These are phyloP conservation scores for Mucor mucedo DNA, from an alignment of 371 early-diverging fungal genomes.

Conservation along the genomic window DNA sequence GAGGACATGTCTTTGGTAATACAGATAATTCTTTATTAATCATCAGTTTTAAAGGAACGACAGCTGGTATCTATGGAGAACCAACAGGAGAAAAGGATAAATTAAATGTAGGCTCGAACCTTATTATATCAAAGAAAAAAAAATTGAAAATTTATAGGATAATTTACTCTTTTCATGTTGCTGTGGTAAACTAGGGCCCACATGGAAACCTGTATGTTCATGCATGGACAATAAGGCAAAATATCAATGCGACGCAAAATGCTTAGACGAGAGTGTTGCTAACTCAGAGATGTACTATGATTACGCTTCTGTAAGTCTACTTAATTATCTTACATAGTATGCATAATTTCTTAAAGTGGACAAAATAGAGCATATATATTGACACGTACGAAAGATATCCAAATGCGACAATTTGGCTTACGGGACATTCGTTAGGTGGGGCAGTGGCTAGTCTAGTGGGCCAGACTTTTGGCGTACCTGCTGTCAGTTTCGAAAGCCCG, in stretches of 20 bases:
- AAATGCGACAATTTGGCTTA: slow-evolving; percentile 77
- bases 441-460: slow-evolving; percentile 82
- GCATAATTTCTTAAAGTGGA: too few relatives aligned
- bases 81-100: slow-evolving; percentile 83
- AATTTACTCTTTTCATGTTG: slow-evolving; percentile 97
- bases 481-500: slow-evolving; percentile 86
- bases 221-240: slow-evolving; percentile 64
- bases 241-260: slow-evolving; percentile 67
- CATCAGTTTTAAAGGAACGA: slow-evolving; percentile 91
- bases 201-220: slow-evolving; percentile 86
- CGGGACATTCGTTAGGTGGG: slow-evolving; percentile 96
- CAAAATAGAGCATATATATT: slow-evolving; percentile 37
- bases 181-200: slow-evolving; percentile 86
- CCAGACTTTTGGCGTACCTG: slow-evolving; percentile 85
- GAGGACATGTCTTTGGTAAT: slow-evolving; percentile 89
- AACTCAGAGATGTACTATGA: slow-evolving; percentile 82
- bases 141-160: slow-evolving; percentile 56
- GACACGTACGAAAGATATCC: slow-evolving; percentile 71
- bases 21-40: slow-evolving; percentile 72
- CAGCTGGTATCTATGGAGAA: slow-evolving; percentile 74
- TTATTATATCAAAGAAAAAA: neutral
- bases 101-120: slow-evolving; percentile 63
- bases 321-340: too few relatives aligned
- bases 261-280: slow-evolving; percentile 64
- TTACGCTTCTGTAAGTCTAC: slow-evolving; percentile 67